Conservation (phyloP, 345 rosid genomes). For the Eucalyptus erythrocorys region DNA sequence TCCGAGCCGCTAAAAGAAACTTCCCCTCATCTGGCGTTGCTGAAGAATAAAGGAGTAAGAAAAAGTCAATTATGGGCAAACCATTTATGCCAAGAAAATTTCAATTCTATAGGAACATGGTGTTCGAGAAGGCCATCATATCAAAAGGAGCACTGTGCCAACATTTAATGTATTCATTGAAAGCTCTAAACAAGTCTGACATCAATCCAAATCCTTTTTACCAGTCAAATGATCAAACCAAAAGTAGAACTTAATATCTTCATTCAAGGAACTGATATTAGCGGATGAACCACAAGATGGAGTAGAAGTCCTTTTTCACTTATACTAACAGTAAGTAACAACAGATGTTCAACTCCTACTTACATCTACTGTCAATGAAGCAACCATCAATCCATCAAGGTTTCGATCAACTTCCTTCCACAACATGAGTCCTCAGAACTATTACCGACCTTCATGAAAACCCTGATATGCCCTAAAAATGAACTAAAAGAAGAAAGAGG, state of each 20-base stretch:
- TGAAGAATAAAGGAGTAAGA: conserved; percentile 5
- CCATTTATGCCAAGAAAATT: not conserved
- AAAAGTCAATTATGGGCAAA: not conserved
- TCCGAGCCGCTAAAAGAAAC: conserved; percentile 89
- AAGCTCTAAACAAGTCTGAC: not conserved
- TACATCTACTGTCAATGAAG: not conserved
- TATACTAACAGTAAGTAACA: not conserved
- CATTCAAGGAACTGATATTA: not conserved
- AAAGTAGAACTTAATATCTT: not conserved
- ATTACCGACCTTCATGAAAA: not conserved
- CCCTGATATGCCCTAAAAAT: not conserved
- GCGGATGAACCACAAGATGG: not conserved
- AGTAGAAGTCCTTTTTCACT: not conserved
- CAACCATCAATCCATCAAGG: not conserved
- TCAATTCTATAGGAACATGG: not conserved
- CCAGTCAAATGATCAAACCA: not conserved
- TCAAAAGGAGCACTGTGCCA: not conserved
- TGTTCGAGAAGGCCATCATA: not conserved
- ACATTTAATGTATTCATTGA: not conserved
- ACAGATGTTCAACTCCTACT: not conserved
- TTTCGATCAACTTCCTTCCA: not conserved
- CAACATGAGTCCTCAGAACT: not conserved
- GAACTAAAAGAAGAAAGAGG: not conserved
- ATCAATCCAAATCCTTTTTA: not conserved
- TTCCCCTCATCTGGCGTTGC: conserved; percentile 78